Conservation (phyloP, 148 eudicot species). For the Bassia scoparia region DNA sequence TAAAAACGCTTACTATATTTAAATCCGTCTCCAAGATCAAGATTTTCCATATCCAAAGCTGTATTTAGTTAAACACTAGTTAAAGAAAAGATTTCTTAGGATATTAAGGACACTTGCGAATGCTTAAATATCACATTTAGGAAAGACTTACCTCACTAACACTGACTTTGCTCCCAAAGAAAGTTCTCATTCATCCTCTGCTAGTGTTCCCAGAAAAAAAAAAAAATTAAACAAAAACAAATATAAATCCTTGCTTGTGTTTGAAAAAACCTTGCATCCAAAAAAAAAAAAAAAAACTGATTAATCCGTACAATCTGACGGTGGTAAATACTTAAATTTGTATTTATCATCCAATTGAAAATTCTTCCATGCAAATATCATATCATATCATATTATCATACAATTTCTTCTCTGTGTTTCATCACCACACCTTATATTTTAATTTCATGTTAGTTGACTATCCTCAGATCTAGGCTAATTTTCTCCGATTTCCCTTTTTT, state of each 20-base stretch:
- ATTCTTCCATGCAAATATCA: not conserved
- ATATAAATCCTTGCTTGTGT: not conserved
- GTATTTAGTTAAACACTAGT: no score
- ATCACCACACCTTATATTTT: no score
- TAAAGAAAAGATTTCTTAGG: no score
- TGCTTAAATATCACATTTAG: not conserved
- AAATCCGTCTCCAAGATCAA: no score
- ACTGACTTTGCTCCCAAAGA: conserved; percentile 9
- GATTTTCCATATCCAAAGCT: no score
- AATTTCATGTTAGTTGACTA: conserved; percentile 5
- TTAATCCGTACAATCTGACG: no score
- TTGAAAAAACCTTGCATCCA: not conserved
- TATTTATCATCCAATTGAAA: not conserved
- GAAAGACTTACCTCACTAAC: conserved; percentile 4
- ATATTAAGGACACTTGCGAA: not conserved
- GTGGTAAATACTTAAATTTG: not conserved
- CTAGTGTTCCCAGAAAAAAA: not conserved
- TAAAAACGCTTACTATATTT: no score
- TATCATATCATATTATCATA: not conserved
- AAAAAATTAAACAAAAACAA: not conserved
- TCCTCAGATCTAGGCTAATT: conserved; percentile 15
- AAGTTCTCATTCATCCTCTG: not conserved
- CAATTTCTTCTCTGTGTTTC: not conserved
- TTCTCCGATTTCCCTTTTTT: not conserved
- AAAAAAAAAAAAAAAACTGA: not conserved